A percentile compares a stretch with the other conserved stretches of the same genome.
Conservation (phyloP, 768 basidiomycete species). For the Lentinula sp. region DNA sequence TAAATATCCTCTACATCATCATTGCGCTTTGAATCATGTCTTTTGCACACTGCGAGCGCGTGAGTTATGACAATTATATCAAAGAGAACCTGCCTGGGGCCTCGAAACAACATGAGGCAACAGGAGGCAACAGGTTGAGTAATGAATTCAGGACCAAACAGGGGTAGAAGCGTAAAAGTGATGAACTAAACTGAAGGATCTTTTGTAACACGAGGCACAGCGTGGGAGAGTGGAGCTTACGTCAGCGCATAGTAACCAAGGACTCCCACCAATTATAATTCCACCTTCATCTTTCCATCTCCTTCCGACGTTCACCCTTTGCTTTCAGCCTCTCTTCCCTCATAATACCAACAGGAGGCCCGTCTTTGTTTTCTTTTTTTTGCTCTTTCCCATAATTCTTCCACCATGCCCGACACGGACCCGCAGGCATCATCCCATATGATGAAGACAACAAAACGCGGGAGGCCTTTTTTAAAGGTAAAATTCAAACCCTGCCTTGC, state of each 20-base stretch:
- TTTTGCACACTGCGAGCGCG: no score
- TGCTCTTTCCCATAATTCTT: constrained; percentile 13
- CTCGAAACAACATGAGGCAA: background rate
- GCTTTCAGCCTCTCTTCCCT: constrained; percentile 9
- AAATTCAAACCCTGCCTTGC: constrained; percentile 13
- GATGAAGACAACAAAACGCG: constrained; percentile 98
- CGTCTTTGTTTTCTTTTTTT: constrained; percentile 13
- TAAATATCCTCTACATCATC: no score
- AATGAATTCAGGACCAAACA: constrained; percentile 1
- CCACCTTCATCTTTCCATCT: constrained; percentile 22
- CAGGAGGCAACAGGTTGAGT: background rate
- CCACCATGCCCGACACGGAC: constrained; percentile 34
- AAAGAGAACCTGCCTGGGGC: background rate
- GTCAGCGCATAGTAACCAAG: background rate
- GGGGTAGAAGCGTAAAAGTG: background rate
- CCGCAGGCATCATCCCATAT: constrained; percentile 77
- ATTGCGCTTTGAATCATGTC: no score
- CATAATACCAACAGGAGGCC: constrained; percentile 10
- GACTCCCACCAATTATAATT: constrained; percentile 18
- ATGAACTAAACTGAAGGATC: background rate
- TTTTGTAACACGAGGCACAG: background rate
- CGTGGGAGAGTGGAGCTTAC: background rate
- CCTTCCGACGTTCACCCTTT: constrained; percentile 27
- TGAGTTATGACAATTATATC: no score
- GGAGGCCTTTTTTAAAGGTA: constrained; percentile 91